These are phyloP conservation scores for Saposhnikovia divaricata DNA, from an alignment of 129 eudicot species.

Conservation along the genomic window DNA sequence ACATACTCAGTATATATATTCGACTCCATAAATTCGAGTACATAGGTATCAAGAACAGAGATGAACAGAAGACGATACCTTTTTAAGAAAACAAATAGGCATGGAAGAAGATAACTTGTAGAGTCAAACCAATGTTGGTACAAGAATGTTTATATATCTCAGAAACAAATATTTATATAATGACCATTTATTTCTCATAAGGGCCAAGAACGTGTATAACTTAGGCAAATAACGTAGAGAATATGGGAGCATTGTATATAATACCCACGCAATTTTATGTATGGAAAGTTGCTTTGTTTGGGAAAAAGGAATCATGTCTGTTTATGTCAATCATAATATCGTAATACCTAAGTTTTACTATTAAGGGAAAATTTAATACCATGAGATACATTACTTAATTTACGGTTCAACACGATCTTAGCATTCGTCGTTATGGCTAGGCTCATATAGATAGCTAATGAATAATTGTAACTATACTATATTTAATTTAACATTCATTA, in stretches of 20 bases:
- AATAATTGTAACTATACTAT: too few species aligned
- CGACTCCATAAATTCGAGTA: too few species aligned
- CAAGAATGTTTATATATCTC: not conserved
- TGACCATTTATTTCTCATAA: not conserved
- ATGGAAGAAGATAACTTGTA: not conserved
- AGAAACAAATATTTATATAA: too few species aligned
- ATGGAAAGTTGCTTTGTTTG: not conserved
- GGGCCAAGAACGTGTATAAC: not conserved
- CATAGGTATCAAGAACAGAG: not conserved
- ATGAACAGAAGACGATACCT: not conserved
- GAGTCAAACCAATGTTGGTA: not conserved
- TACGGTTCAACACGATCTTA: too few species aligned
- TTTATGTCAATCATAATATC: too few species aligned
- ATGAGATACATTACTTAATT: too few species aligned
- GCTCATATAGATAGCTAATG: too few species aligned
- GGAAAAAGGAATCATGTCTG: too few species aligned
- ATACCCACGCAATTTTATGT: not conserved
- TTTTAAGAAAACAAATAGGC: not conserved
- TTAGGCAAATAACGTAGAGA: not conserved
- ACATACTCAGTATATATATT: not conserved
- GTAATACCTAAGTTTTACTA: too few species aligned
- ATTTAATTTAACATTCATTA: too few species aligned
- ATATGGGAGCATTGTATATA: not conserved
- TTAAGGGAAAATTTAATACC: too few species aligned
- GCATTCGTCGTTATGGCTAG: too few species aligned